Evolutionary conservation across 202 grass and related monocot genomes (phyloP).

Genomic region (Bolboschoenoplectus hybrid): DNA sequence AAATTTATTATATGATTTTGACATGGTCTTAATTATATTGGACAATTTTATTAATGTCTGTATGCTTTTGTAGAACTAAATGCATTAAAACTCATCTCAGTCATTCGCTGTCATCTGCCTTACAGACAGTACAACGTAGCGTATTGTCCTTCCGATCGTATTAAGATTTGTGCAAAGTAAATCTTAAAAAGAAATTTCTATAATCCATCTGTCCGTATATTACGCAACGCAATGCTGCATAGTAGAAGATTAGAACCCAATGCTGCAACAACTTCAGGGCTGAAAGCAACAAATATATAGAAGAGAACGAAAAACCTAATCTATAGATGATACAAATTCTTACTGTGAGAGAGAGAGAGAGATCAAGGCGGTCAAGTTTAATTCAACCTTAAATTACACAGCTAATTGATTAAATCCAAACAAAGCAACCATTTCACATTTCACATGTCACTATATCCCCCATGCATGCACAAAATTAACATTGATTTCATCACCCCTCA

Average conservation of each 20-base stretch:
- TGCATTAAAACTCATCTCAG: background rate
- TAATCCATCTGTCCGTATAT: no score
- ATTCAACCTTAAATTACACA: slow-evolving; percentile 20
- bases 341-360: background rate
- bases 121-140: no score
- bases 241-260: no score
- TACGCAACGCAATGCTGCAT: no score
- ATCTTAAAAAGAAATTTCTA: no score
- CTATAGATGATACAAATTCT: slow-evolving; percentile 23
- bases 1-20: background rate
- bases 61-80: no score
- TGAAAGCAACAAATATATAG: background rate
- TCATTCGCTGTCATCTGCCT: background rate
- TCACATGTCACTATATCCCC: slow-evolving; percentile 28
- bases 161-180: no score
- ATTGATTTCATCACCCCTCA: background rate
- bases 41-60: background rate
- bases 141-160: no score
- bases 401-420: slow-evolving; percentile 34
- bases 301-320: background rate
- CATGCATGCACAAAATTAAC: background rate
- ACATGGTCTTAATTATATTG: background rate
- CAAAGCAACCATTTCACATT: slow-evolving; percentile 30
- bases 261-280: no score
- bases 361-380: slow-evolving; percentile 16